A percentile compares a stretch with the other conserved stretches of the same genome.
Evolutionary conservation across 2,329 filamentous ascomycete species (phyloP).

Genomic region (Alternaria novae-zelandiae): DNA sequence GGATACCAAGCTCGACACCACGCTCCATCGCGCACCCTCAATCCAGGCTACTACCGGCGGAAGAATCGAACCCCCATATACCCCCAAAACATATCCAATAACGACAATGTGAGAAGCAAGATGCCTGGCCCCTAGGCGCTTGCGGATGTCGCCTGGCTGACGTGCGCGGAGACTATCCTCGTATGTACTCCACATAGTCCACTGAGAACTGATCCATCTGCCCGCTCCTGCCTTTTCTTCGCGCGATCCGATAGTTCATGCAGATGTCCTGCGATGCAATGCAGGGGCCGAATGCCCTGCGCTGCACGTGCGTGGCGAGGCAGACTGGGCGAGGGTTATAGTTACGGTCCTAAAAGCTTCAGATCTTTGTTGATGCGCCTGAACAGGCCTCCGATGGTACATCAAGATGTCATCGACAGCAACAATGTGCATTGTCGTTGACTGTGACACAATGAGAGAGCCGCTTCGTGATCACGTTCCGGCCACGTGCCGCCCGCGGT

Average conservation of each 20-base stretch:
- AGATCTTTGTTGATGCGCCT: not conserved
- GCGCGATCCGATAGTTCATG: not conserved
- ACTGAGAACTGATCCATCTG: not conserved
- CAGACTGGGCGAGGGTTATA: not conserved
- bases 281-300: not conserved
- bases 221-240: not conserved
- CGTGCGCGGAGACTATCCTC: not conserved
- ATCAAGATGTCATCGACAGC: fast-evolving
- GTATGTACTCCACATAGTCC: not conserved
- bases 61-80: not conserved
- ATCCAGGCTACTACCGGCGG: not conserved
- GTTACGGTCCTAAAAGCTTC: not conserved
- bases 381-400: too few relatives aligned
- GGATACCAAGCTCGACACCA: not conserved
- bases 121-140: not conserved
- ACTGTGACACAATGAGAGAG: not conserved
- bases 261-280: not conserved
- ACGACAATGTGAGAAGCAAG: conserved; percentile 22
- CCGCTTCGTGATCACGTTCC: not conserved
- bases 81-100: not conserved
- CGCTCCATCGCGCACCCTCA: not conserved
- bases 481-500: not conserved
- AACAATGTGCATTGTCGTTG: not conserved
- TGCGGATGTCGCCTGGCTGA: not conserved
- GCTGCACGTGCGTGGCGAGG: not conserved